Conservation (phyloP, 1,284 basidiomycete species). For the Leccinum fuscescens region DNA sequence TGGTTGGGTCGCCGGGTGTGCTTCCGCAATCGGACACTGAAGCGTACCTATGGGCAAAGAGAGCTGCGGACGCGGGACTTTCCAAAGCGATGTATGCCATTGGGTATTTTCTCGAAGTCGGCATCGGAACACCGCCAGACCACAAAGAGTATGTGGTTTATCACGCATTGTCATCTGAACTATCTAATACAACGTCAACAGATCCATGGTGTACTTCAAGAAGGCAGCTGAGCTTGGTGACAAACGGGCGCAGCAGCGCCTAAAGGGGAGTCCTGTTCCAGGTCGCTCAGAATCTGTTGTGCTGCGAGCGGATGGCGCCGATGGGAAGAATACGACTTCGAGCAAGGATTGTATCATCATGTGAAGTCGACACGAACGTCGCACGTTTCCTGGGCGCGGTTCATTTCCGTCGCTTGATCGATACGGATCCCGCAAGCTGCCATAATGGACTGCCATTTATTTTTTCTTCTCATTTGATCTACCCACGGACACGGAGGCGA, state of each 20-base stretch:
- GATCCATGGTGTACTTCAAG: conserved; percentile 84
- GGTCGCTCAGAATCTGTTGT: conserved; percentile 61
- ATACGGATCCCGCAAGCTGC: not conserved
- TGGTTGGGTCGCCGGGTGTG: conserved; percentile 96
- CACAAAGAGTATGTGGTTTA: conserved; percentile 51
- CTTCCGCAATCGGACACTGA: conserved; percentile 98
- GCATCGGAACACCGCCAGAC: conserved; percentile 76
- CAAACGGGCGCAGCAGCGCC: conserved; percentile 86
- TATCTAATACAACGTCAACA: conserved; percentile 28
- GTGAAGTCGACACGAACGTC: conserved; percentile 40
- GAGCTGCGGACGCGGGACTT: conserved; percentile 85
- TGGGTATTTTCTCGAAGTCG: conserved; percentile 95
- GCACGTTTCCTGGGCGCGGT: conserved; percentile 6
- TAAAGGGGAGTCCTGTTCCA: conserved; percentile 65
- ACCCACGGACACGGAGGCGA: conserved; percentile 18
- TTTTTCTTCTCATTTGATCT: conserved; percentile 5
- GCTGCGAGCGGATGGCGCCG: conserved; percentile 46
- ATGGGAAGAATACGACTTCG: conserved; percentile 38
- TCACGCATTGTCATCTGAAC: conserved; percentile 1
- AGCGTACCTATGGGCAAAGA: conserved; percentile 92
- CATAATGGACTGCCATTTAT: not conserved
- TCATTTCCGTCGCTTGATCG: conserved; percentile 13
- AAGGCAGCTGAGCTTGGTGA: conserved; percentile 92
- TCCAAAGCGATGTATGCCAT: conserved; percentile 95
- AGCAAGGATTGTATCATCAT: conserved; percentile 85